Conservation (phyloP, 2,329 filamentous ascomycete genomes). For the Pyricularia sp. region DNA sequence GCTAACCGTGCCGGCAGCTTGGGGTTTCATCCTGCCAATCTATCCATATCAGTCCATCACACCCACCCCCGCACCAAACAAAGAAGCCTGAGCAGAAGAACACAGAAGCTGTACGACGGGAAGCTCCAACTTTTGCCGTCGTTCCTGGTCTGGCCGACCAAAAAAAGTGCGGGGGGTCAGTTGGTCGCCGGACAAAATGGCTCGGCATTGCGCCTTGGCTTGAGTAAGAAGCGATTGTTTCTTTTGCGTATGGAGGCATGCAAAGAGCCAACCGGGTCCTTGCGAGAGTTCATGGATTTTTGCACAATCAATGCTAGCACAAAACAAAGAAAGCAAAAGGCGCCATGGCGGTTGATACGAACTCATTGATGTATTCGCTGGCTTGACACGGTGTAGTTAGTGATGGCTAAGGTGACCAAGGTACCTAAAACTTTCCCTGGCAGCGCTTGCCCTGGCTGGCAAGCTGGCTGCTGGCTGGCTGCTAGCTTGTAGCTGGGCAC, state of each 20-base stretch:
- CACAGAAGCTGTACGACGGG: background rate
- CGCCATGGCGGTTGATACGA: background rate
- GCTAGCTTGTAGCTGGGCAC: background rate
- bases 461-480: background rate
- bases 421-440: background rate
- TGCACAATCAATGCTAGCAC: background rate
- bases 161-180: background rate
- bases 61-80: background rate
- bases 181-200: background rate
- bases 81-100: background rate
- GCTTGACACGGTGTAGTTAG: background rate
- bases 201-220: background rate
- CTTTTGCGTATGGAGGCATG: background rate
- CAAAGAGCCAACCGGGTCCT: background rate
- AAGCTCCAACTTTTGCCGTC: background rate
- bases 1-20: slow-evolving; percentile 1
- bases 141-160: background rate
- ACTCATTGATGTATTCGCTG: background rate
- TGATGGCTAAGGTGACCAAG: background rate
- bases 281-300: background rate
- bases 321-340: background rate
- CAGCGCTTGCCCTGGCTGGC: background rate
- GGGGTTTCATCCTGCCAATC: slow-evolving; percentile 2
- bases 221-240: background rate
- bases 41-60: background rate